phyloP scores from a whole-genome alignment of 2,329 filamentous ascomycete genomes.

The Aspergillus sp. region DNA sequence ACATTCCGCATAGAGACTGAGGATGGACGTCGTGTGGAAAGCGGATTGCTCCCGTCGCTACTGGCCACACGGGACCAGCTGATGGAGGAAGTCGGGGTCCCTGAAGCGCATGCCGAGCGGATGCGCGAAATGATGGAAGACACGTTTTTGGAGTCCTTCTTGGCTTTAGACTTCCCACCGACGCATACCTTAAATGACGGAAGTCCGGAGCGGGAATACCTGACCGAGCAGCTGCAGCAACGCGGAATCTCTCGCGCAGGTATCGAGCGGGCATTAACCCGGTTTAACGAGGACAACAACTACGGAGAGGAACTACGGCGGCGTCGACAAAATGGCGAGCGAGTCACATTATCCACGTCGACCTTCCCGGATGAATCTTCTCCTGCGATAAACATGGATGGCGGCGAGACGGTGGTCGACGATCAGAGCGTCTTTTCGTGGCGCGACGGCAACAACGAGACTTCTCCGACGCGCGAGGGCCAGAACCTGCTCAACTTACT shows the following conservation, averaged over 20 bases:
- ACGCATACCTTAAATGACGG: constrained; percentile 34
- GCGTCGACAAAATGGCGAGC: constrained; percentile 39
- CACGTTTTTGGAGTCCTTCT: constrained; percentile 44
- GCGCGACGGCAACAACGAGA: constrained; percentile 44
- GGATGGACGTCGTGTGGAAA: constrained; percentile 42
- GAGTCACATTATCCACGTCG: constrained; percentile 36
- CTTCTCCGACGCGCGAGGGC: constrained; percentile 50
- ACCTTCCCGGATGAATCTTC: constrained; percentile 31
- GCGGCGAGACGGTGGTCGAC: constrained; percentile 38
- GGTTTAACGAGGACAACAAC: constrained; percentile 40
- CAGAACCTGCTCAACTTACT: constrained; percentile 82
- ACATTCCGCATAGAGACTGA: constrained; percentile 45
- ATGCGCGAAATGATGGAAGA: constrained; percentile 47
- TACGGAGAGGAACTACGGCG: constrained; percentile 41
- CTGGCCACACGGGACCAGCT: constrained; percentile 43
- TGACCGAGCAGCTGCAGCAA: constrained; percentile 38
- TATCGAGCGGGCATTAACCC: constrained; percentile 36
- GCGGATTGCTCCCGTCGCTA: constrained; percentile 42
- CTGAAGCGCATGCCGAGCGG: constrained; percentile 37
- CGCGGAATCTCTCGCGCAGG: constrained; percentile 40
- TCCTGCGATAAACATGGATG: constrained; percentile 29
- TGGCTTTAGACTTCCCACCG: constrained; percentile 41
- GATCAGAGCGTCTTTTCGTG: constrained; percentile 48
- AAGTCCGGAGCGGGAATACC: constrained; percentile 36
- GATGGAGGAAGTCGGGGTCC: constrained; percentile 42